Base-by-base conservation (phyloP, 371 early-diverging fungal genomes). In the Mycotypha africana region DNA sequence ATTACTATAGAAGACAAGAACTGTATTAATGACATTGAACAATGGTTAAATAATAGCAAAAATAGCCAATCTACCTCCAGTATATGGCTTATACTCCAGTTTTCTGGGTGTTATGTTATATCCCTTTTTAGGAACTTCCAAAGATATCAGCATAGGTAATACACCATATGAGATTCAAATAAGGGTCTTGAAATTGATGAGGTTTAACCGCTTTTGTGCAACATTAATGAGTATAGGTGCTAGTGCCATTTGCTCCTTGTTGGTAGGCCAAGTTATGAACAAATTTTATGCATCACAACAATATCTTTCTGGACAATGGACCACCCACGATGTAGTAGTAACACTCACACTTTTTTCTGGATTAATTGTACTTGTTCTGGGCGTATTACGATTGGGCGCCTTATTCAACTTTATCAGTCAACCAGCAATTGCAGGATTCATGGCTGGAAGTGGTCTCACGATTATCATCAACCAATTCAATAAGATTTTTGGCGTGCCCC, bases 71-170 rank as follows among this genome's bases (percentile, higher is more conserved):
- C 62, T 95, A 20, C 89, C 92, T 16, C 78, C 86, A 30, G 76
- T 88, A 45, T 88, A 82, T 62, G 95, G 95, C 1, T 74, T 95
- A 14, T 95, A 95, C 68, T 83, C 91, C 36, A 76, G 86, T 40
- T 85, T 91, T 56, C 63, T 89, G 23, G 91, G 95, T 22, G 73
- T 80, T 10, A 61, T 86, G 23, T 41, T 90, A 15, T 92, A 93
- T 60, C 75, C 79, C 42, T 58, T 89, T 42, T 79, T 91, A 54
- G 92, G 88, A 14, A 91, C 94, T 0, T 81, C 86, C 25, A 88
- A 90, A 59, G 93, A 91, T 48, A 77, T 89, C 32, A 89, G 89
- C 14, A 85, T 92, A 37, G 93, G 95, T 70, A 70, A 21, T n/a
- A n/a, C n/a, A n/a, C n/a, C n/a, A n/a, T n/a, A n/a, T n/a, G n/a